Conservation (phyloP, 2,329 filamentous ascomycete genomes). For the Colletotrichum sublineola region DNA sequence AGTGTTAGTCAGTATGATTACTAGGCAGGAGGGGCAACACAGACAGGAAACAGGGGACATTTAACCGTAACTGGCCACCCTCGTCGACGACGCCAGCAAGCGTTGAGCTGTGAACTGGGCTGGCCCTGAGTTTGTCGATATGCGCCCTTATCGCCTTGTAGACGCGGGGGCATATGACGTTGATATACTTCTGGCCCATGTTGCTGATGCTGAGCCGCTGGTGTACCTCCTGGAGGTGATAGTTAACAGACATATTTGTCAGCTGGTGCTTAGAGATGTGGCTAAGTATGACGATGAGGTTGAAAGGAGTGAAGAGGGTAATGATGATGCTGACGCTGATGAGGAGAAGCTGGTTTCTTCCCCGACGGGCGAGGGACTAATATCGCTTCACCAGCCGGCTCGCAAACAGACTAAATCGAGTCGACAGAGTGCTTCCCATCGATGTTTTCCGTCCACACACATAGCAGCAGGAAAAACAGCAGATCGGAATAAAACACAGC, state of each 20-base stretch:
- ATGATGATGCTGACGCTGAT: too few species aligned
- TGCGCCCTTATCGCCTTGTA: background rate
- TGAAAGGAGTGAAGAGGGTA: too few species aligned
- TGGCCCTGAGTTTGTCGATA: background rate
- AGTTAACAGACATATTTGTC: background rate
- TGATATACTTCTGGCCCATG: background rate
- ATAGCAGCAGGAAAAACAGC: too few species aligned
- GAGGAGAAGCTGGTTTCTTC: too few species aligned
- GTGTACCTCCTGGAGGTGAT: background rate
- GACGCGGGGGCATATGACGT: background rate
- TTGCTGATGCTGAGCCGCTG: background rate
- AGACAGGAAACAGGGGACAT: background rate
- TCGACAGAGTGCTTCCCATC: too few species aligned
- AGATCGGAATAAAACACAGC: too few species aligned
- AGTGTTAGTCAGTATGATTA: background rate
- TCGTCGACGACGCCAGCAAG: background rate
- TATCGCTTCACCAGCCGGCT: too few species aligned
- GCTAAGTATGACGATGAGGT: background rate
- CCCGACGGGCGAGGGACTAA: too few species aligned
- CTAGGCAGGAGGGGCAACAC: background rate
- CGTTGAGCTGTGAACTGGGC: background rate
- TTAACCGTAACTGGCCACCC: background rate
- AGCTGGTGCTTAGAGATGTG: background rate
- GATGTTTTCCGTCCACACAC: too few species aligned
- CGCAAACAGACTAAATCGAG: too few species aligned